Evolutionary conservation across 2,329 filamentous ascomycete species (phyloP), one percentile per base, ranked within the genome.

Genomic region (Gnomoniopsis sp.): DNA sequence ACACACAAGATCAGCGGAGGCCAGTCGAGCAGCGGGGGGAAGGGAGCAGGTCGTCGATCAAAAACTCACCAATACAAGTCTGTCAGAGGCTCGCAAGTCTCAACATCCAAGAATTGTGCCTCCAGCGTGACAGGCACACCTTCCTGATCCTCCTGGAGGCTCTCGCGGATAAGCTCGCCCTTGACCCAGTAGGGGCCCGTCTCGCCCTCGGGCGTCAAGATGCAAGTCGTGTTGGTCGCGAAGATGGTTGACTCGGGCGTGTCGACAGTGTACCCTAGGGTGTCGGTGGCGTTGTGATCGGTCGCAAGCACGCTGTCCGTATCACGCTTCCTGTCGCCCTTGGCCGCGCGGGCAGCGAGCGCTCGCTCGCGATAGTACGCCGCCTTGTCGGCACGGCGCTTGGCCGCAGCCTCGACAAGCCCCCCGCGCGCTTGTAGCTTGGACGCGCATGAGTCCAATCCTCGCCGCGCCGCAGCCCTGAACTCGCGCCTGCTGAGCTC

Each of bases 101-200:
- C 70, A 34, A 73, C 68, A 53, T 77, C 73, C 54, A 76, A 69
- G 58, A 77, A 65, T 62, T 77, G 74, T 36, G 74, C 68, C 47
- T 77, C 73, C 7, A 77, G 58, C 4, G 71, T 71, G 11, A 79
- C 63, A 2, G 72, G 69, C 2, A 78, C 69, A 53, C 76, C 77
- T 10, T 64, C 57, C 58, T 78, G 67, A 17, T 64, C 63, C 22
- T 77, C 74, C 36, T 30, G 64, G 52, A 77, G 65, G 57, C 77
- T 66, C 23, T 67, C 49, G 48, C 75, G 71, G 47, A 76, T 65
- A 33, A 70, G 63, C 59, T 76, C 73, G 68, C 54, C 65, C 12
- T 44, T 46, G 12, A 53, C 38, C 17, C 22, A 63, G 66, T 74
- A 79, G n/a, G 77, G 76, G 0, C 70, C 70, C 55, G 68, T 63